Evolutionary conservation across 495 filamentous ascomycete genomes (phyloP).

Genomic region (Penicillium canescens): DNA sequence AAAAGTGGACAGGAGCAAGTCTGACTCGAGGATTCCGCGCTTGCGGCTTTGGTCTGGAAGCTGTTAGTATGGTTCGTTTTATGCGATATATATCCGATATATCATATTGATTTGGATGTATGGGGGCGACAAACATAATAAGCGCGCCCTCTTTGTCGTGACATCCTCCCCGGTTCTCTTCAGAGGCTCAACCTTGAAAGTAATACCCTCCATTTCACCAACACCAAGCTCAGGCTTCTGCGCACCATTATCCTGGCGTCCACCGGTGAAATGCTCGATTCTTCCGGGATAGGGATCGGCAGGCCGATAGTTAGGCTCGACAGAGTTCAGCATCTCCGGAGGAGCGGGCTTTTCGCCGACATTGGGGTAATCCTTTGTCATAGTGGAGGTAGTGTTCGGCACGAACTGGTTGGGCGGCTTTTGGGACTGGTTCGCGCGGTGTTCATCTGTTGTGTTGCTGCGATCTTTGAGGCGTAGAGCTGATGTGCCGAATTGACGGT

Average conservation of each 20-base stretch:
- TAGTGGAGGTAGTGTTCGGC: constrained; percentile 64
- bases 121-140: constrained; percentile 70
- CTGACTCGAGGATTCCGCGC: constrained; percentile 91
- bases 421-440: constrained; percentile 54
- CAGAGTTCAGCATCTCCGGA: constrained; percentile 59
- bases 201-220: constrained; percentile 86
- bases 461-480: constrained; percentile 32
- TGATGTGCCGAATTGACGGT: constrained; percentile 38
- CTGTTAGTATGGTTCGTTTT: constrained; percentile 1
- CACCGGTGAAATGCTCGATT: constrained; percentile 64
- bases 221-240: constrained; percentile 75
- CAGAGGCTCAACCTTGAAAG: constrained; percentile 87
- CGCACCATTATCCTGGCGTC: constrained; percentile 50
- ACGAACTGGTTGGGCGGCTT: constrained; percentile 61
- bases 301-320: constrained; percentile 57
- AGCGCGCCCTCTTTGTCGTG: constrained; percentile 79
- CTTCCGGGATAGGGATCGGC: constrained; percentile 60
- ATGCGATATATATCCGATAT: neutral
- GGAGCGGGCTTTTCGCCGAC: constrained; percentile 57
- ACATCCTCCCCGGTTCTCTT: constrained; percentile 77
- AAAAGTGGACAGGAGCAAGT: constrained; percentile 95
- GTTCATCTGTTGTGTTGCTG: constrained; percentile 24
- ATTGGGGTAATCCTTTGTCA: constrained; percentile 61
- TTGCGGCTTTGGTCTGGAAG: constrained; percentile 91
- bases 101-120: neutral